Evolutionary conservation across 148 eudicot genomes (phyloP).

Genomic region (Persicaria maculosa): DNA sequence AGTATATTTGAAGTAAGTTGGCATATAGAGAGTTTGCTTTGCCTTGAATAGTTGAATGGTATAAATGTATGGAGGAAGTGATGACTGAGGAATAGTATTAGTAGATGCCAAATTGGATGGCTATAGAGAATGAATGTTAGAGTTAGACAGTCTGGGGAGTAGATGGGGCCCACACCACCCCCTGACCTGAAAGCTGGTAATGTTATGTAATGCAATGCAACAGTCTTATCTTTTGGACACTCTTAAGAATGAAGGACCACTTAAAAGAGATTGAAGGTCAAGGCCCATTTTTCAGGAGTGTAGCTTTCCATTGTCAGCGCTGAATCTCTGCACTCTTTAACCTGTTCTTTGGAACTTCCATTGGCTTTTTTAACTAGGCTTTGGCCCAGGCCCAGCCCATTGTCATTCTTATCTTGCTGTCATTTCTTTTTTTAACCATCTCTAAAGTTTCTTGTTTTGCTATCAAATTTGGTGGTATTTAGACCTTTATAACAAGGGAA

Average conservation of each 20-base stretch:
- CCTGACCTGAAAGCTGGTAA: too few relatives aligned
- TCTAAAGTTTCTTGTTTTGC: not conserved
- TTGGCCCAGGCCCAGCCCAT: not conserved
- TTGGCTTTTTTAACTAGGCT: too few relatives aligned
- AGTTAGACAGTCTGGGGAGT: too few relatives aligned
- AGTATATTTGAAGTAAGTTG: too few relatives aligned
- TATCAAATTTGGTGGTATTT: too few relatives aligned
- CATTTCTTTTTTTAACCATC: not conserved
- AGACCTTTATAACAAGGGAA: too few relatives aligned
- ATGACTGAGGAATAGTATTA: too few relatives aligned
- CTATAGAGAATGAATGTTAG: not conserved
- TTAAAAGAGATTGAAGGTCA: not conserved
- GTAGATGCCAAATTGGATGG: not conserved
- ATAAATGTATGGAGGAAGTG: too few relatives aligned
- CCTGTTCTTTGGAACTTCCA: not conserved
- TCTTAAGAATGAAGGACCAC: slow-evolving; percentile 1
- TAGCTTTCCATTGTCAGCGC: slow-evolving; percentile 1
- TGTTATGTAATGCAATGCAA: not conserved
- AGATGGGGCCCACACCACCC: not conserved
- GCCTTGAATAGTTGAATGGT: too few relatives aligned
- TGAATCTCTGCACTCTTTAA: slow-evolving; percentile 5
- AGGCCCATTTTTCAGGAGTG: not conserved
- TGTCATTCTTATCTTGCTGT: not conserved
- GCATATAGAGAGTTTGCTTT: too few relatives aligned
- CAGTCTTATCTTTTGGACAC: not conserved